Evolutionary conservation across 2,329 filamentous ascomycete genomes (phyloP).

Genomic region (Cercospora canescens): DNA sequence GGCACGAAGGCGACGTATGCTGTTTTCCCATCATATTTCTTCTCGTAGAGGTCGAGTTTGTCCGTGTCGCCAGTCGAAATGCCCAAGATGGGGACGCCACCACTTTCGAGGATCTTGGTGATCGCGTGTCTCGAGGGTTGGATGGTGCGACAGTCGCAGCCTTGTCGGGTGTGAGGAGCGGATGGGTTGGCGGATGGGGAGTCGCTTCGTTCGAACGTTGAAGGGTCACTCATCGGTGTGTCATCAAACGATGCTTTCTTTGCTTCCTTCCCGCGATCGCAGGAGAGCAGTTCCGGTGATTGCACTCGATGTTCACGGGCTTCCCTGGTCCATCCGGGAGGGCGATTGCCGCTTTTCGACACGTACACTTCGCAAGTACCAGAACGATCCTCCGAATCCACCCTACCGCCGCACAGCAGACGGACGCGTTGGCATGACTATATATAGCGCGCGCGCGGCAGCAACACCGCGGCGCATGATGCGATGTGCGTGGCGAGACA

Average conservation of each 20-base stretch:
- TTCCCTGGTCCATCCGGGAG: not conserved
- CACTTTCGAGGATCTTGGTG: slow-evolving; percentile 1
- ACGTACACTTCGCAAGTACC: not conserved
- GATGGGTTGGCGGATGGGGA: not conserved
- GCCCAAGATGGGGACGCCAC: slow-evolving; percentile 9
- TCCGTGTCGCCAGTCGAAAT: slow-evolving; percentile 17
- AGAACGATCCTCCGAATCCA: not conserved
- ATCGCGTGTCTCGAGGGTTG: slow-evolving; percentile 10
- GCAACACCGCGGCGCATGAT: not conserved
- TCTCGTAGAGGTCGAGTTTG: slow-evolving; percentile 14
- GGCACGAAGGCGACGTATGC: slow-evolving; percentile 13
- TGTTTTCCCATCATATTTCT: slow-evolving; percentile 6
- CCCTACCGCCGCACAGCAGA: not conserved
- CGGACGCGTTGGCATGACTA: not conserved
- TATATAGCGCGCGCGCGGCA: not conserved
- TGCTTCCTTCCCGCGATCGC: not conserved
- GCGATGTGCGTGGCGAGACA: not conserved
- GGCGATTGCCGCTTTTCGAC: not conserved
- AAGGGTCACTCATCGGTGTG: not conserved
- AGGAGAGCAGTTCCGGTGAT: not conserved
- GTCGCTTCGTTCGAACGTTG: not conserved
- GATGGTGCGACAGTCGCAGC: slow-evolving; percentile 21
- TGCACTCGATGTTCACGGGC: not conserved
- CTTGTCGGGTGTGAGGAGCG: slow-evolving; percentile 13
- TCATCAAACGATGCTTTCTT: not conserved